phyloP scores from a whole-genome alignment of 306 rosid species.

The Gastrolobium villosum region DNA sequence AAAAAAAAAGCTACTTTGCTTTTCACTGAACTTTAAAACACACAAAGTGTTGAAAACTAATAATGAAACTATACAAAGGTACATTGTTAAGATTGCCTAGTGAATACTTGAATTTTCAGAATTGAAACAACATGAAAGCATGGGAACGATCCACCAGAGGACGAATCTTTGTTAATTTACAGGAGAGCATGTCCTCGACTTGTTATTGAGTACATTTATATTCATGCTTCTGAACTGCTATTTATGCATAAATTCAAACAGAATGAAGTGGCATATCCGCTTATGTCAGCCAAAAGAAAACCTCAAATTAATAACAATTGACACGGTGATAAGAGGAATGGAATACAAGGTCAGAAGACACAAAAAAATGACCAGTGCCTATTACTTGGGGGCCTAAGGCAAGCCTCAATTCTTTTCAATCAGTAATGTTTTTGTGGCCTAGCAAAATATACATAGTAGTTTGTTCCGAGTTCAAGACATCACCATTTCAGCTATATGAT shows the following conservation, averaged over 20 bases:
- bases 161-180: constrained; percentile 40
- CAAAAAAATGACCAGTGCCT: not conserved
- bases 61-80: constrained; percentile 41
- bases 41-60: not conserved
- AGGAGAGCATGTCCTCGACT: constrained; percentile 1
- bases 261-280: constrained; percentile 5
- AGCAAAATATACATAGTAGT: constrained; percentile 4
- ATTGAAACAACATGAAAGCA: constrained; percentile 30
- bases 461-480: constrained; percentile 5
- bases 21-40: constrained; percentile 1
- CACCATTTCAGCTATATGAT: constrained; percentile 3
- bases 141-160: constrained; percentile 16
- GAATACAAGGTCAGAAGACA: constrained; percentile 16
- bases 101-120: constrained; percentile 36
- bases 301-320: not conserved
- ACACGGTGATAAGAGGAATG: constrained; percentile 13
- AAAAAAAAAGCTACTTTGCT: not conserved
- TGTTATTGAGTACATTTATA: constrained; percentile 46
- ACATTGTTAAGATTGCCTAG: constrained; percentile 7
- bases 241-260: not conserved
- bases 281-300: constrained; percentile 12
- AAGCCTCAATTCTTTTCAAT: constrained; percentile 21
- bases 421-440: not conserved
- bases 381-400: not conserved
- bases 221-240: constrained; percentile 64